Percentiles rank a stretch among this genome's conserved stretches.
These are phyloP conservation scores for Camelina sativa DNA, from an alignment of 345 rosid genomes.

Conservation along the genomic window DNA sequence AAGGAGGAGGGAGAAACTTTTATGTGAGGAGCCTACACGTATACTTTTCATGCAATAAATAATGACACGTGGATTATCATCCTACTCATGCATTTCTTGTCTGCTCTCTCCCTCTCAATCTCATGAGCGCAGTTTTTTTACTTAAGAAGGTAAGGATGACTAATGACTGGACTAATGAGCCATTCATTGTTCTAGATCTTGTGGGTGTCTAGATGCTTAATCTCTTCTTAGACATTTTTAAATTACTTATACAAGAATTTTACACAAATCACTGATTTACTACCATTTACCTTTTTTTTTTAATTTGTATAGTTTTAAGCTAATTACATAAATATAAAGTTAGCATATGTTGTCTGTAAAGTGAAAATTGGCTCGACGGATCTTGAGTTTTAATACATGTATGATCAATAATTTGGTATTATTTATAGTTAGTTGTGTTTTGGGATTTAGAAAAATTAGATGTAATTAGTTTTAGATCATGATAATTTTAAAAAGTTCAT, in stretches of 20 bases:
- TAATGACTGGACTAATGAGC: not conserved
- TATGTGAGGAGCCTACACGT: constrained; percentile 32
- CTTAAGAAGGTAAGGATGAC: constrained; percentile 1
- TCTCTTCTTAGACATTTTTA: not conserved
- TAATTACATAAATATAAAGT: no score
- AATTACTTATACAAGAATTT: no score
- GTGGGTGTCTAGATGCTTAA: not conserved
- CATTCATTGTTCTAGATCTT: not conserved
- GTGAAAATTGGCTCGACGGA: not conserved
- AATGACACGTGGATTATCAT: constrained; percentile 28
- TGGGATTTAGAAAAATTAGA: no score
- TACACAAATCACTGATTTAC: not conserved
- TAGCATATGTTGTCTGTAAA: not conserved
- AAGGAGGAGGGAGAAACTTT: constrained; percentile 20
- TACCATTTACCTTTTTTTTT: no score
- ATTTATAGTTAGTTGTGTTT: no score
- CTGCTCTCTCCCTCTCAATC: not conserved
- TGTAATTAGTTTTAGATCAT: no score
- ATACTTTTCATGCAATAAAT: not conserved
- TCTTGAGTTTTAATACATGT: not conserved
- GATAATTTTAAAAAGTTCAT: not conserved
- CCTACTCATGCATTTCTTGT: constrained; percentile 7
- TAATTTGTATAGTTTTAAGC: no score
- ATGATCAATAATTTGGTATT: not conserved
- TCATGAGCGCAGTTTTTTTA: constrained; percentile 9